Evolutionary conservation across 2,329 filamentous ascomycete species (phyloP).

Genomic region (Westerdykella ornata): DNA sequence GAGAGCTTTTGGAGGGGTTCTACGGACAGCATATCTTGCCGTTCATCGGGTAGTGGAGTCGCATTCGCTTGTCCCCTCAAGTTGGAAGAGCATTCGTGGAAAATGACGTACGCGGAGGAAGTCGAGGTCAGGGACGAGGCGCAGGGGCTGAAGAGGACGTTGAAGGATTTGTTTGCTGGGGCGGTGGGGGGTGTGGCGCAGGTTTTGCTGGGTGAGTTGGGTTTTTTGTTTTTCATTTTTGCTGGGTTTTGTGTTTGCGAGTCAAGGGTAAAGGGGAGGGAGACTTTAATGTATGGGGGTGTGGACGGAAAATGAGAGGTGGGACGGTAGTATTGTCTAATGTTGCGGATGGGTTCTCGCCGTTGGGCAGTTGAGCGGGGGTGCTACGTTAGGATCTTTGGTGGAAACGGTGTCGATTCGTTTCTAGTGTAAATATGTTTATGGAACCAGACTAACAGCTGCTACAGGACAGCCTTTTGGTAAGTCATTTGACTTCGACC

Average conservation of each 20-base stretch:
- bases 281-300: not conserved
- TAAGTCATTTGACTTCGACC: slow-evolving; percentile 32
- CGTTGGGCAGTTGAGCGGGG: too few species aligned
- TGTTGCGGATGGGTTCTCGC: too few species aligned
- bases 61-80: too few species aligned
- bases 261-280: not conserved
- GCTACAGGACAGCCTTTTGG: slow-evolving; percentile 58
- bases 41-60: too few species aligned
- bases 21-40: too few species aligned
- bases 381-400: too few species aligned
- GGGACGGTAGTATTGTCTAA: too few species aligned
- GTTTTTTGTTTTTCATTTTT: slow-evolving; percentile 1
- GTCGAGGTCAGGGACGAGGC: slow-evolving; percentile 26
- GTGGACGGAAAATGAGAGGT: too few species aligned
- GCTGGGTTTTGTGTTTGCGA: not conserved
- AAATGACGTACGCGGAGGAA: slow-evolving; percentile 32
- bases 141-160: slow-evolving; percentile 41
- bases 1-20: too few species aligned
- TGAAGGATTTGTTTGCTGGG: slow-evolving; percentile 87
- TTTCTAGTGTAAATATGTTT: too few species aligned
- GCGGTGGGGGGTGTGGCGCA: slow-evolving; percentile 90
- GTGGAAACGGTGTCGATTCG: too few species aligned
- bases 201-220: slow-evolving; percentile 73
- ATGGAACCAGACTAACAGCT: not conserved
- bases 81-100: too few species aligned